Evolutionary conservation across 2,329 filamentous ascomycete genomes (phyloP), one percentile per base, ranked within the genome.

Genomic region (Penicillium thymicola): DNA sequence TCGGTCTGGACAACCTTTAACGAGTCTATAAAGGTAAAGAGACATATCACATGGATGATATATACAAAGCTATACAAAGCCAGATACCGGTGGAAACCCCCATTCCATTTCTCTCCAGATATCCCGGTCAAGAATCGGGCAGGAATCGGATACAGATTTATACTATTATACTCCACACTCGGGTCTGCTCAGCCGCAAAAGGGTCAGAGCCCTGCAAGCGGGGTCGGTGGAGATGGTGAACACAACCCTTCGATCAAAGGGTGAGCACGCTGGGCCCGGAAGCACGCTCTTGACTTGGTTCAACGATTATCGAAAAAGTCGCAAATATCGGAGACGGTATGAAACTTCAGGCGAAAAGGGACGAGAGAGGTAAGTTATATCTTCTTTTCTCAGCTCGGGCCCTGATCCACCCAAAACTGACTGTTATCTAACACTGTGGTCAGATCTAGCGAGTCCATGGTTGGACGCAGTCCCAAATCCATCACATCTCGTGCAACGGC

Each of bases 401-500:
- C 59, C n/a, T 72, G 68, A 37, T 65, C 60, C 25, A 71, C 47
- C 72, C 72, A 74, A 52, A 73, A 73, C 32, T 71, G 70, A 56
- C 65, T 65, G 32, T 63, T 68, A 37, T 75, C 71, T 34, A 75
- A 58, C 14, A 73, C 67, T 3, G 68, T 66, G 2, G 62, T 70
- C 37, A 75, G 59, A 63, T 75, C 72, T 11, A 75, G 59, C 30
- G 67, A 65, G 40, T 74, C 72, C 58, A 70, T 67, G 13, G 63
- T 69, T 11, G 72, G 73, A 28, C 72, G 70, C 13, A 76, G 60
- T 5, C 75, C 74, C 40, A 76, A 62, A 28, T 75, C 73, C 61
- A 81, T 80, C 37, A 93, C 87, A 64, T 92, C 88, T 66, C 89
- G 85, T n/a, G 90, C 89, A 18, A 94, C 89, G 9, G 84, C 85